phyloP scores from a whole-genome alignment of 331 rosid species.

The Malus hybrid region DNA sequence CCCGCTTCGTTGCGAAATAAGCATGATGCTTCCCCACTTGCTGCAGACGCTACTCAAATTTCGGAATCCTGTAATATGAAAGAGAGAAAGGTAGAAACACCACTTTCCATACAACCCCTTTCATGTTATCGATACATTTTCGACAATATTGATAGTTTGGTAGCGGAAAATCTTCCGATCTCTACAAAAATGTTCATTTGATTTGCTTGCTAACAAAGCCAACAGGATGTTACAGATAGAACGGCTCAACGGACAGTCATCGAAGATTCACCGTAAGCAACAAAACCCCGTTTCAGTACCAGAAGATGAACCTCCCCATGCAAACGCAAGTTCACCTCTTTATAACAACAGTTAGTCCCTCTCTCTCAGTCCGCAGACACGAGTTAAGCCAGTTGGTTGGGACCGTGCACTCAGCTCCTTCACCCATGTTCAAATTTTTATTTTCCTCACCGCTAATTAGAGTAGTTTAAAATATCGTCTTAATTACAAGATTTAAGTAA shows the following conservation, averaged over 20 bases:
- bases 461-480: no score
- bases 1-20: constrained; percentile 10
- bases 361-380: background rate
- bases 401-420: no score
- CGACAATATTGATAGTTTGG: no score
- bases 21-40: constrained; percentile 9
- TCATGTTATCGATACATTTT: background rate
- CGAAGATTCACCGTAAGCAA: constrained; percentile 22
- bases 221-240: constrained; percentile 40
- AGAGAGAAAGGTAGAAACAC: constrained; percentile 39
- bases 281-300: constrained; percentile 19
- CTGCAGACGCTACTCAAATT: constrained; percentile 22
- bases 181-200: constrained; percentile 3
- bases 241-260: constrained; percentile 19
- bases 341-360: background rate
- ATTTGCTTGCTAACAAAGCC: constrained; percentile 41
- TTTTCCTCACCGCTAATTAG: no score
- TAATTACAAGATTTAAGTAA: background rate
- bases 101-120: constrained; percentile 3
- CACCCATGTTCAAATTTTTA: no score
- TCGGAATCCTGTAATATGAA: constrained; percentile 15
- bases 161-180: background rate
- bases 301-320: constrained; percentile 16
- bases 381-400: no score
- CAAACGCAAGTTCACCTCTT: constrained; percentile 4